A percentile compares a stretch with the other conserved stretches of the same genome.
These are phyloP conservation scores for Pleurotus tuber-regium DNA, from an alignment of 768 basidiomycete genomes.

Conservation along the genomic window DNA sequence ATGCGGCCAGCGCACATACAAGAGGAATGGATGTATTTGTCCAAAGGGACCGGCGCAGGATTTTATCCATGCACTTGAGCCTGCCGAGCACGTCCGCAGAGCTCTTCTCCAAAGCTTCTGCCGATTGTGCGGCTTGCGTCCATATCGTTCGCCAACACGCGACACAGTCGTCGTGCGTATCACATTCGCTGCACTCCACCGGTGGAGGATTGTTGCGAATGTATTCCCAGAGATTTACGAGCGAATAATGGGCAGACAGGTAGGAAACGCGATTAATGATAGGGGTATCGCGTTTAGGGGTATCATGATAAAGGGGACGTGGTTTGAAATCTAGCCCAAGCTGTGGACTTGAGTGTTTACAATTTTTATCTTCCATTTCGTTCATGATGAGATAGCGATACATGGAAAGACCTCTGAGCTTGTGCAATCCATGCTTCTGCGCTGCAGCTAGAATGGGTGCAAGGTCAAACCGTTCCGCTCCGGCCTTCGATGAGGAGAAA, in stretches of 20 bases:
- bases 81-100: constrained; percentile 61
- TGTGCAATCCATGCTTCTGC: constrained; percentile 32
- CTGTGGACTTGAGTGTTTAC: not conserved
- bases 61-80: constrained; percentile 42
- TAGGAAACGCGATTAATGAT: not conserved
- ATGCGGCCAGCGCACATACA: constrained; percentile 41
- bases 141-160: constrained; percentile 49
- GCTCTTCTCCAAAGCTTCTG: constrained; percentile 38
- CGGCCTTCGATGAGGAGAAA: constrained; percentile 51
- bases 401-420: constrained; percentile 50
- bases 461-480: too few species aligned
- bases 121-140: constrained; percentile 46
- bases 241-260: constrained; percentile 49
- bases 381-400: constrained; percentile 41
- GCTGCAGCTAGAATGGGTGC: constrained; percentile 49
- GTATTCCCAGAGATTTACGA: constrained; percentile 53
- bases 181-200: constrained; percentile 41
- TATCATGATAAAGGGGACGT: not conserved
- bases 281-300: not conserved
- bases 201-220: constrained; percentile 45
- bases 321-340: not conserved
- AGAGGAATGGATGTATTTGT: constrained; percentile 33
- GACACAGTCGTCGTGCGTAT: constrained; percentile 49
- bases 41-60: constrained; percentile 34
- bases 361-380: not conserved